Evolutionary conservation across 441 rosid genomes (phyloP).

Genomic region (Euphorbia schlechtendalii): DNA sequence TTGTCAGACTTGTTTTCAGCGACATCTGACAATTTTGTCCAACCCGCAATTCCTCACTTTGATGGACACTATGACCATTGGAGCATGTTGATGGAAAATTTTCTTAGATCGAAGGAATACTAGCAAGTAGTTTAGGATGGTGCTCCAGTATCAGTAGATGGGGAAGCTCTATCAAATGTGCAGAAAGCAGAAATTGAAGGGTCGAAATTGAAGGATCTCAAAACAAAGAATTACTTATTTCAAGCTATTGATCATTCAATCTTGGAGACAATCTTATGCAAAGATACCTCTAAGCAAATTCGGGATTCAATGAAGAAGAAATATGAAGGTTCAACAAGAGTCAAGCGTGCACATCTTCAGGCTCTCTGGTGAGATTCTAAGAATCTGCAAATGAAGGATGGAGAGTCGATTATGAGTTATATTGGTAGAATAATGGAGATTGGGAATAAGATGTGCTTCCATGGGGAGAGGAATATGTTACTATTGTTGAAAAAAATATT

Average conservation of each 20-base stretch:
- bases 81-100: conserved; percentile 2
- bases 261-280: neutral
- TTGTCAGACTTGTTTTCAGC: no score
- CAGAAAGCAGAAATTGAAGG: neutral
- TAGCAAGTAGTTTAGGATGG: neutral
- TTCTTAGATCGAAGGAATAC: neutral
- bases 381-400: no score
- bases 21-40: no score
- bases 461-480: neutral
- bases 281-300: no score
- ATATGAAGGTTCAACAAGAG: no score
- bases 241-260: neutral
- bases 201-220: no score
- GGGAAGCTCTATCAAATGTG: neutral
- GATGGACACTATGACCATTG: neutral
- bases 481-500: neutral
- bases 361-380: no score
- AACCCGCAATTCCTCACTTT: neutral
- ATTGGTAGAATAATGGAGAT: neutral
- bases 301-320: neutral
- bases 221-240: no score
- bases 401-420: neutral
- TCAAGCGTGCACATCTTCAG: no score
- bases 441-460: no score
- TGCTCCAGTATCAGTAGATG: no score